phyloP scores from a whole-genome alignment of 2,329 filamentous ascomycete species.

The Fusarium solani-melongenae region DNA sequence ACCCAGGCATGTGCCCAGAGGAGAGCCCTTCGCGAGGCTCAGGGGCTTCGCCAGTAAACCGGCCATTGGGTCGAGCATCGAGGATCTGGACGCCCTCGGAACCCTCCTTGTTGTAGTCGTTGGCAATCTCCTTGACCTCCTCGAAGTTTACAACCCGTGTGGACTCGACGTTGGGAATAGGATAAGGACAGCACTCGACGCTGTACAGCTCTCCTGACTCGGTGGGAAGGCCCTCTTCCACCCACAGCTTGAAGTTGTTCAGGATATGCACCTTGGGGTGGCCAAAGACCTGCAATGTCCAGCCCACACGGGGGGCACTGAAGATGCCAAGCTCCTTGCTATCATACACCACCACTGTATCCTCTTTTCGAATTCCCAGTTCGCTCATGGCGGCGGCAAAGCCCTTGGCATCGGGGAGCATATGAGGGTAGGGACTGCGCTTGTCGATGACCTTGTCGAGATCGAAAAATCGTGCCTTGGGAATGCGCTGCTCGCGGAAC shows the following conservation, averaged over 20 bases:
- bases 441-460: conserved; percentile 91
- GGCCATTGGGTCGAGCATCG: conserved; percentile 82
- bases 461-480: conserved; percentile 94
- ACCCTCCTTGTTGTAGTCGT: conserved; percentile 84
- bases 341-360: conserved; percentile 95
- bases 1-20: conserved; percentile 92
- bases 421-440: conserved; percentile 91
- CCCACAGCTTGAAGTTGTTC: conserved; percentile 97
- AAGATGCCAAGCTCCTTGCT: conserved; percentile 92
- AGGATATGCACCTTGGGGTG: conserved; percentile 89
- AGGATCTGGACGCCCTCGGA: conserved; percentile 86
- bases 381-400: conserved; percentile 92
- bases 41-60: conserved; percentile 84
- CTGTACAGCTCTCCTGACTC: conserved; percentile 82
- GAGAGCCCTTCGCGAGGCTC: conserved; percentile 88
- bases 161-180: conserved; percentile 69
- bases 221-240: conserved; percentile 82
- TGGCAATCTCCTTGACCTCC: conserved; percentile 80
- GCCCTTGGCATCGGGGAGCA: conserved; percentile 84
- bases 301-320: conserved; percentile 90
- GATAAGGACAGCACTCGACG: conserved; percentile 73
- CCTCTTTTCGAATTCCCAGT: conserved; percentile 86
- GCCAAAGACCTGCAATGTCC: conserved; percentile 92
- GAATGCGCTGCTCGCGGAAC: conserved; percentile 86
- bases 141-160: conserved; percentile 82